Evolutionary conservation across 1,139 yeast genomes (phyloP), one percentile per base, ranked within the genome.

Genomic region (Kluyveromyces sp.): DNA sequence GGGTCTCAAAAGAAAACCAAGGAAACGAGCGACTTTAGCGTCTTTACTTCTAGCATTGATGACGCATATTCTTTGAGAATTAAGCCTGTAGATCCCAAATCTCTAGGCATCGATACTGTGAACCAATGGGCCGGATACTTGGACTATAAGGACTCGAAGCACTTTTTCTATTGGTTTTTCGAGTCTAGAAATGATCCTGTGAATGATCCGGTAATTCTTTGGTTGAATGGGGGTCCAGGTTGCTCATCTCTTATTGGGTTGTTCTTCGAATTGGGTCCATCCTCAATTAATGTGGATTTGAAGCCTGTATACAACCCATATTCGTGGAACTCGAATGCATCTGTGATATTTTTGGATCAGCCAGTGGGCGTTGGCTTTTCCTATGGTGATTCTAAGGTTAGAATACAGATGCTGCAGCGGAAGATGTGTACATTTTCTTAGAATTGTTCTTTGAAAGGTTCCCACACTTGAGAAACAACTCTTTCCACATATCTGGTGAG

Each of bases 401-500:
- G 73, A 73, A 75, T 55, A 82, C 92, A 42, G 79, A 77, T 21
- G 75, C 86, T 48, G 92, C 92, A 34, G 90, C 86, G 32, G 74
- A 76, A 60, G 95, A 87, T 56, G 90, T 84, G n/a, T 84, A 73
- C 62, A 79, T 83, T 4, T 86, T 87, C 61, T 72, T 86, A 61
- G 85, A 82, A 61, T 73, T 86, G 52, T 84, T 87, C 67, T 86
- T 81, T 69, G 78, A 81, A 58, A 81, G 81, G 58, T 83, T 84
- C 71, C 83, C 86, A 15, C 73, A 81, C 53, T 81, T 79, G 59
- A 53, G 67, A 40, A 55, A 65, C n/a, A 73, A 76, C 53, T 74
- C 73, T 39, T 85, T 86, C 76, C 95, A 86, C 64, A 81, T 87
- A 63, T 80, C 95, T 46, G 95, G 95, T 50, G 95, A 87, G 66